Conservation (phyloP, 768 basidiomycete genomes). For the Rubroboletus satanas region DNA sequence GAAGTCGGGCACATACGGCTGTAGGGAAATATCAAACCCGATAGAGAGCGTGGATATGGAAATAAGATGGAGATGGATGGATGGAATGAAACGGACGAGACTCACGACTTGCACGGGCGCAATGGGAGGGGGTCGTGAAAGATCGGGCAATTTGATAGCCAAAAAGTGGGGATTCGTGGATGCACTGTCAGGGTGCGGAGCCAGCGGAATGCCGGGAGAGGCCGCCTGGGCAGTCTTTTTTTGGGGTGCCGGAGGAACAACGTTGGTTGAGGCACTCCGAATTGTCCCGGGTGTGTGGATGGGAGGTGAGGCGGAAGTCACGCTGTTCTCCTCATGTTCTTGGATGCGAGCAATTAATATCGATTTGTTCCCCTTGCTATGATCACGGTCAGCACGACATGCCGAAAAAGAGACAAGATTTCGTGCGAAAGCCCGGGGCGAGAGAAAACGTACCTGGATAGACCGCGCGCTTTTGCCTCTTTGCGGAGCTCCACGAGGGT, state of each 20-base stretch:
- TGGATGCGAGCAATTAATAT: slow-evolving; percentile 52
- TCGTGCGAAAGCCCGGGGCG: not conserved
- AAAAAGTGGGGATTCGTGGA: slow-evolving; percentile 34
- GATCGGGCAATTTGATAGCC: slow-evolving; percentile 55
- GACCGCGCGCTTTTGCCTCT: slow-evolving; percentile 53
- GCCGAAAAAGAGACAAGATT: not conserved
- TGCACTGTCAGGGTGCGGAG: slow-evolving; percentile 20
- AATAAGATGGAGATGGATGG: slow-evolving; percentile 1
- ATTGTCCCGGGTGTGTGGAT: slow-evolving; percentile 15
- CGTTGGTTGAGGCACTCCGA: slow-evolving; percentile 24
- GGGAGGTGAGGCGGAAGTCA: slow-evolving; percentile 12
- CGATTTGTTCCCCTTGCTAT: slow-evolving; percentile 58
- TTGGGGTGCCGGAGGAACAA: slow-evolving; percentile 15
- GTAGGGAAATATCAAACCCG: slow-evolving; percentile 1
- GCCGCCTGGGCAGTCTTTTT: slow-evolving; percentile 27
- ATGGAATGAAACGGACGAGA: slow-evolving; percentile 2
- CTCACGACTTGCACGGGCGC: slow-evolving; percentile 58
- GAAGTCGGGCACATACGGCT: slow-evolving; percentile 62
- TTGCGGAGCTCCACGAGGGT: slow-evolving; percentile 46
- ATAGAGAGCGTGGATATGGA: not conserved
- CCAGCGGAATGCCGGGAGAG: slow-evolving; percentile 43
- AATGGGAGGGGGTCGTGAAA: slow-evolving; percentile 41
- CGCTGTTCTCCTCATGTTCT: slow-evolving; percentile 41
- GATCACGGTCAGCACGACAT: slow-evolving; percentile 7
- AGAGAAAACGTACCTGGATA: slow-evolving; percentile 45